Conservation (phyloP, 2,329 filamentous ascomycete species). For the Tolypocladium paradoxum region DNA sequence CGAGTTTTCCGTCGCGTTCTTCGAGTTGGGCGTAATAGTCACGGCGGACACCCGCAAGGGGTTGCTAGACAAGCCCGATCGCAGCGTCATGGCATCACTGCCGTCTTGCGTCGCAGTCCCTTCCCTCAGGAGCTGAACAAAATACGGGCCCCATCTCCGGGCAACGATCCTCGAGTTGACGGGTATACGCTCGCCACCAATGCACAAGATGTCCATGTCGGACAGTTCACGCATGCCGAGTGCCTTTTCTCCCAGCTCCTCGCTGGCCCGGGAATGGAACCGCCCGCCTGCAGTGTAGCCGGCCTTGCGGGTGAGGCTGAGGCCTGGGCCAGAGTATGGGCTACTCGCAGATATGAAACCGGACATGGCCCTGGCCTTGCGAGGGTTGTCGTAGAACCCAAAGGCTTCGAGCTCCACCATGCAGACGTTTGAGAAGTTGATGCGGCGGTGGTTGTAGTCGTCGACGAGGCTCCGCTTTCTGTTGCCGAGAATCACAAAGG, state of each 20-base stretch:
- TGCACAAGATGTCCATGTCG: constrained; percentile 93
- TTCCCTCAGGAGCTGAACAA: constrained; percentile 82
- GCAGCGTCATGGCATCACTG: constrained; percentile 63
- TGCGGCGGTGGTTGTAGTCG: constrained; percentile 94
- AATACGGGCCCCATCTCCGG: constrained; percentile 88
- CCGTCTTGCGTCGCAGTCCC: constrained; percentile 62
- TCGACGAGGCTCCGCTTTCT: constrained; percentile 88
- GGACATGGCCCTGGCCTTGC: constrained; percentile 66
- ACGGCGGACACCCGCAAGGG: constrained; percentile 67
- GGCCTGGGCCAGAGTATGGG: constrained; percentile 47
- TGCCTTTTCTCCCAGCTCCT: constrained; percentile 75
- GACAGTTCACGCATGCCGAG: constrained; percentile 72
- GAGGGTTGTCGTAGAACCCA: constrained; percentile 91
- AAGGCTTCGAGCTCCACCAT: constrained; percentile 96
- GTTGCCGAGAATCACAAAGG: constrained; percentile 91
- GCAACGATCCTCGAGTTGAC: constrained; percentile 86
- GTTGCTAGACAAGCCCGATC: constrained; percentile 48
- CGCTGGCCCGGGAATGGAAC: constrained; percentile 63
- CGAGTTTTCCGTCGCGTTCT: constrained; percentile 35
- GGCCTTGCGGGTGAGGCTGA: constrained; percentile 47
- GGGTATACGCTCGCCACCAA: constrained; percentile 82
- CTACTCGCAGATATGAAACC: constrained; percentile 76
- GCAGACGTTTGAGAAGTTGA: constrained; percentile 95
- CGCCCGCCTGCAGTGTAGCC: constrained; percentile 64
- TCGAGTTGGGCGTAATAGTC: constrained; percentile 66